phyloP scores from a whole-genome alignment of 345 rosid genomes.

The Anastatica hierochuntica region DNA sequence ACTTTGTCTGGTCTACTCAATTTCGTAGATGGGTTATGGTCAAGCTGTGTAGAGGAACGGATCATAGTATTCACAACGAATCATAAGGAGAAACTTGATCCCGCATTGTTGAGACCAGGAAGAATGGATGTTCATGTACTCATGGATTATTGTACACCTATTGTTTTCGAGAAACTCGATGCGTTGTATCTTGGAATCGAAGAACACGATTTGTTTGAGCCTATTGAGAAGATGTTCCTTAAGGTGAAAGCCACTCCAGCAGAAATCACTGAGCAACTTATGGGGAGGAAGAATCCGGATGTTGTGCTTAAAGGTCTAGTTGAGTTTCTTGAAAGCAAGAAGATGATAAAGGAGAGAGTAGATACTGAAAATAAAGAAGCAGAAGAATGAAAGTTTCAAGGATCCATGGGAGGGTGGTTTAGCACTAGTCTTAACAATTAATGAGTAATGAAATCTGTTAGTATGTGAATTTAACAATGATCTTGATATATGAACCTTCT shows the following conservation, averaged over 20 bases:
- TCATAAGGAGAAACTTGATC: conserved; percentile 29
- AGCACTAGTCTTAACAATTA: too few species aligned
- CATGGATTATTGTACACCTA: conserved; percentile 25
- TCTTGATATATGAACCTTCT: too few species aligned
- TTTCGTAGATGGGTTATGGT: conserved; percentile 30
- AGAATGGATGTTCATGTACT: conserved; percentile 27
- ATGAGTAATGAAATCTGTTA: too few species aligned
- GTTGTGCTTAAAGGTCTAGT: conserved; percentile 9
- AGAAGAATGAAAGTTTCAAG: too few species aligned
- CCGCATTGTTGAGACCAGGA: conserved; percentile 19
- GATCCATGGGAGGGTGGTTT: too few species aligned
- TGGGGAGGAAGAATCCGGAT: conserved; percentile 17
- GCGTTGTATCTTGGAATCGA: conserved; percentile 13
- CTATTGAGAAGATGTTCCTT: conserved; percentile 19
- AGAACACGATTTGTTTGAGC: conserved; percentile 14
- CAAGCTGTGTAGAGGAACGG: conserved; percentile 25
- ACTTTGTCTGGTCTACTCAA: conserved; percentile 24
- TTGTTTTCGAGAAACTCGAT: conserved; percentile 26
- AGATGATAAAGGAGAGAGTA: conserved; percentile 9
- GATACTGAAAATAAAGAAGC: conserved; percentile 8
- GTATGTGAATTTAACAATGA: background rate
- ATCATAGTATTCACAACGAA: conserved; percentile 26
- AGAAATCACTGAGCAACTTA: conserved; percentile 27
- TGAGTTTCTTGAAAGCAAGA: conserved; percentile 11
- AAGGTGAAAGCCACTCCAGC: conserved; percentile 21